Conservation (phyloP, 768 basidiomycete genomes). For the Naganishia onofrii region DNA sequence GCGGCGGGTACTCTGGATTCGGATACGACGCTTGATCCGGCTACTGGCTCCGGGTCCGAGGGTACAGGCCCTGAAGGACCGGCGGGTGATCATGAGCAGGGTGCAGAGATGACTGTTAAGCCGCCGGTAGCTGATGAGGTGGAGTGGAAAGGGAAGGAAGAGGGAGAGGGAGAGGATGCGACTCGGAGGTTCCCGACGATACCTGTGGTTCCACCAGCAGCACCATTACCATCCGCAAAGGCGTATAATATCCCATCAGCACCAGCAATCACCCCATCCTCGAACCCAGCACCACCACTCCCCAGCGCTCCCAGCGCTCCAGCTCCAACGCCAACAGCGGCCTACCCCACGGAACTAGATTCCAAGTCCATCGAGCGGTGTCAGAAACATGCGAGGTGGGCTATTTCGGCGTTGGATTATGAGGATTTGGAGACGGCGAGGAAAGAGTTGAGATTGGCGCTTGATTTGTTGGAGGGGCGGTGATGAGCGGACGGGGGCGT, state of each 20-base stretch:
- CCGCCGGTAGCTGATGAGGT: no score
- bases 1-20: constrained; percentile 35
- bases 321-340: no score
- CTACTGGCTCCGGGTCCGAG: constrained; percentile 45
- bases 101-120: no score
- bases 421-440: constrained; percentile 85
- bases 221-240: no score
- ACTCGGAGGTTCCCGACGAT: constrained; percentile 32
- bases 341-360: constrained; percentile 23
- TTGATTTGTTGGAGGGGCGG: constrained; percentile 54
- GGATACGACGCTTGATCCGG: constrained; percentile 43
- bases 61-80: constrained; percentile 22
- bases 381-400: constrained; percentile 89
- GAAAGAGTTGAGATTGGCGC: constrained; percentile 73
- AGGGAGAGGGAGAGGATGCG: constrained; percentile 13
- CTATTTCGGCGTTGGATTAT: constrained; percentile 92
- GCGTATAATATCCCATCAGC: constrained; percentile 18
- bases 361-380: constrained; percentile 65
- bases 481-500: neutral
- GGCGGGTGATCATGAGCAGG: no score
- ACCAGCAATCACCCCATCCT: neutral
- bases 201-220: constrained; percentile 27
- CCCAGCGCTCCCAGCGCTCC: neutral
- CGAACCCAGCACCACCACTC: neutral
- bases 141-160: no score